phyloP scores from a whole-genome alignment of 2,329 filamentous ascomycete species.

The Aspergillus fructus region DNA sequence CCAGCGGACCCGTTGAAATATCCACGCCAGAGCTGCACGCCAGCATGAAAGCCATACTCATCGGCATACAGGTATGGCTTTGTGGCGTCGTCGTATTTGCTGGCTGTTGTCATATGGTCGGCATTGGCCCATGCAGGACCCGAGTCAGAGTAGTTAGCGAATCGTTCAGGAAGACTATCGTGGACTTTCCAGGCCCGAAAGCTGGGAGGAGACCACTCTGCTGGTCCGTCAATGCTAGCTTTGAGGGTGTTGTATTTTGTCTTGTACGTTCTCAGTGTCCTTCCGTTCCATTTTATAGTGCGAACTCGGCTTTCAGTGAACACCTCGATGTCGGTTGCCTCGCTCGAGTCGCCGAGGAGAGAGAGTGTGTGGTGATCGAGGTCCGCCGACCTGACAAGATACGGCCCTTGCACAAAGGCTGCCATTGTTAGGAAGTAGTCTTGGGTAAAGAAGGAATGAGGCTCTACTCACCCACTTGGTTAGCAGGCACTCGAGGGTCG shows the following conservation, averaged over 20 bases:
- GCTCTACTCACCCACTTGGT: conserved; percentile 16
- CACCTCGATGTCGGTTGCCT: conserved; percentile 36
- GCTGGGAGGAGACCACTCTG: conserved; percentile 45
- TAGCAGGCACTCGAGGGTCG: conserved; percentile 46
- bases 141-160: conserved; percentile 50
- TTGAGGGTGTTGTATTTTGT: conserved; percentile 49
- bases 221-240: conserved; percentile 41
- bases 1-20: conserved; percentile 7
- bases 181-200: conserved; percentile 50
- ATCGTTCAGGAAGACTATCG: conserved; percentile 52
- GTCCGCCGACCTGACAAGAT: conserved; percentile 44
- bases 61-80: conserved; percentile 55
- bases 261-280: conserved; percentile 34
- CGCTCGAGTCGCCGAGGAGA: conserved; percentile 43
- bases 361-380: conserved; percentile 35
- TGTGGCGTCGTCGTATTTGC: conserved; percentile 48
- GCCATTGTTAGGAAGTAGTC: not conserved
- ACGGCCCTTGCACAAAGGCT: conserved; percentile 43
- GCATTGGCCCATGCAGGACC: conserved; percentile 47
- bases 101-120: conserved; percentile 50
- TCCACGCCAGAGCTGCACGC: conserved; percentile 7
- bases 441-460: too few species aligned
- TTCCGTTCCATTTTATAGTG: conserved; percentile 50
- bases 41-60: conserved; percentile 42
- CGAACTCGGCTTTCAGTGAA: conserved; percentile 27